Percentiles rank a stretch among this genome's conserved stretches.
These are phyloP conservation scores for Apophysomyces ossiformis DNA, from an alignment of 371 early-diverging fungal genomes.

Conservation along the genomic window DNA sequence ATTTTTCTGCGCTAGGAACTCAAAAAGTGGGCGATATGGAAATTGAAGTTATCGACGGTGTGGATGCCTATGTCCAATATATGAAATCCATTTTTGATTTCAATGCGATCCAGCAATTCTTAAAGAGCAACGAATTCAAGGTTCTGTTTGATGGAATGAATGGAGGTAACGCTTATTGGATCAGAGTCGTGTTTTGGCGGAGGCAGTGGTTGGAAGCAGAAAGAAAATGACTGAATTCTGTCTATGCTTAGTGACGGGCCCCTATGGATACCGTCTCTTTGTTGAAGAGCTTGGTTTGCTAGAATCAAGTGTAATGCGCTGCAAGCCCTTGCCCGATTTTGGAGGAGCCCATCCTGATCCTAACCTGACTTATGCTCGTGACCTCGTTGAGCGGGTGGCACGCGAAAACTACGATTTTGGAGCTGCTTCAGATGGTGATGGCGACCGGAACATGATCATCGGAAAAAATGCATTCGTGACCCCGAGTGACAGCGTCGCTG, in stretches of 20 bases:
- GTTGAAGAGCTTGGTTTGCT: conserved; percentile 90
- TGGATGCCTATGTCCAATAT: conserved; percentile 85
- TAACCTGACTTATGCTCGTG: conserved; percentile 97
- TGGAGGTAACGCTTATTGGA: conserved; percentile 61
- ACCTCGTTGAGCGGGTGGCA: conserved; percentile 88
- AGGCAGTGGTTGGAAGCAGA: too few relatives aligned
- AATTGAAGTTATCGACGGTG: conserved; percentile 91
- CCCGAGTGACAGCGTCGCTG: conserved; percentile 96
- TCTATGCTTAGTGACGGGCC: conserved; percentile 81
- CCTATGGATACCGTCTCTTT: conserved; percentile 88
- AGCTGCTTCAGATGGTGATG: conserved; percentile 94
- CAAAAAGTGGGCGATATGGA: conserved; percentile 61
- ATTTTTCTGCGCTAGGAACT: conserved; percentile 74
- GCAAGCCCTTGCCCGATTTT: conserved; percentile 86
- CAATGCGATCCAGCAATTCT: conserved; percentile 77
- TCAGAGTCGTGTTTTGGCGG: too few relatives aligned
- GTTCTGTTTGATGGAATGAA: conserved; percentile 96
- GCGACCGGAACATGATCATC: conserved; percentile 97
- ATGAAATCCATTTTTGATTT: conserved; percentile 94
- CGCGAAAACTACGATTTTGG: conserved; percentile 85
- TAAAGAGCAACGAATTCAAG: conserved; percentile 72
- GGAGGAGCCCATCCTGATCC: conserved; percentile 98
- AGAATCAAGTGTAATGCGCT: conserved; percentile 82
- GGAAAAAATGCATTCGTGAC: conserved; percentile 93
- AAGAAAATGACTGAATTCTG: too few relatives aligned